A percentile compares a stretch with the other conserved stretches of the same genome.
Conservation (phyloP, 768 basidiomycete genomes). For the Hortiboletus campestris region DNA sequence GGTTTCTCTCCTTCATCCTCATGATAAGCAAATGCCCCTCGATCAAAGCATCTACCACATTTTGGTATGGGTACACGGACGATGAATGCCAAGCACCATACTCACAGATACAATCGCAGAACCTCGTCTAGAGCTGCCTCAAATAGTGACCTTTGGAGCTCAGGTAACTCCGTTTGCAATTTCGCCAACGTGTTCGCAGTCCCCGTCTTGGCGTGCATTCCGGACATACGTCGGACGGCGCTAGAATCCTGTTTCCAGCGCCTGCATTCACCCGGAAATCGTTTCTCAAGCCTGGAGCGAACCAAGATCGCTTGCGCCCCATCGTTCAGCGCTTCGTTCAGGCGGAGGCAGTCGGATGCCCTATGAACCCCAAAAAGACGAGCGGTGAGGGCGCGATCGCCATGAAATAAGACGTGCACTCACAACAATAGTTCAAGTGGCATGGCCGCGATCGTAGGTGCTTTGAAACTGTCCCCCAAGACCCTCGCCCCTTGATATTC, state of each 20-base stretch:
- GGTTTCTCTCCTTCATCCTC: too few relatives aligned
- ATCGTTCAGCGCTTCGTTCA: constrained; percentile 25
- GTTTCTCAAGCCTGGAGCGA: constrained; percentile 26
- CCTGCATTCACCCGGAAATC: constrained; percentile 10
- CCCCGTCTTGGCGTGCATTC: too few relatives aligned
- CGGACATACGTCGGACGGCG: too few relatives aligned
- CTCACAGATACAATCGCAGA: constrained; percentile 26
- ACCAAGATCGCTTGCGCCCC: constrained; percentile 28
- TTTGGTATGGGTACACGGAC: too few relatives aligned
- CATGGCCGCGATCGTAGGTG: too few relatives aligned
- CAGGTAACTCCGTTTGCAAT: constrained; percentile 1
- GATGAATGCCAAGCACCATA: background rate
- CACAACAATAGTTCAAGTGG: too few relatives aligned
- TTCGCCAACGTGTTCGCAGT: background rate
- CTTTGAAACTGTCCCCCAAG: too few relatives aligned
- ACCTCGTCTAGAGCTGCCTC: constrained; percentile 26
- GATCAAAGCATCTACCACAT: background rate
- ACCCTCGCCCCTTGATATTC: constrained; percentile 5
- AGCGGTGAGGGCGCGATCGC: too few relatives aligned
- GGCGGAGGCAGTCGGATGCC: constrained; percentile 17
- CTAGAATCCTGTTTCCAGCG: too few relatives aligned
- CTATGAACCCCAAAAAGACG: too few relatives aligned
- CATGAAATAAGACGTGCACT: too few relatives aligned
- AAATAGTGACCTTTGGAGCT: constrained; percentile 19
- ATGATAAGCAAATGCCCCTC: background rate